phyloP scores from a whole-genome alignment of 1,284 basidiomycete species.

The Phellinidium pouzarii region DNA sequence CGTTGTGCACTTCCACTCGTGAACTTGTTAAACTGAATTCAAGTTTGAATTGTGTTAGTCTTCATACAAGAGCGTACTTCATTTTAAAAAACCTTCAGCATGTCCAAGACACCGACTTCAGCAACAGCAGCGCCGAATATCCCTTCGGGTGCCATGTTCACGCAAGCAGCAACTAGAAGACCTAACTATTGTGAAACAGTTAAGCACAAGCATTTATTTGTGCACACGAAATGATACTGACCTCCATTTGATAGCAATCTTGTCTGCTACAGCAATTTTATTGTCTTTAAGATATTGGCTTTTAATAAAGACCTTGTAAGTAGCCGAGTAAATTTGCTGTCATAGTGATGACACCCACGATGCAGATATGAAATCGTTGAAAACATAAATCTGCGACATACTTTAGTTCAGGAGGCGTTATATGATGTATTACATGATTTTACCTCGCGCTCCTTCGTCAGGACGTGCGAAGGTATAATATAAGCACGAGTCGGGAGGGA shows the following conservation, averaged over 20 bases:
- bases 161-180: conserved; percentile 71
- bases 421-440: no score
- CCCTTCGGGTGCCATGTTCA: conserved; percentile 73
- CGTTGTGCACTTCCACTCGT: conserved; percentile 77
- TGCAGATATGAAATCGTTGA: conserved; percentile 78
- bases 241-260: conserved; percentile 80
- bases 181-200: conserved; percentile 34
- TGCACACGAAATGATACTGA: conserved; percentile 23
- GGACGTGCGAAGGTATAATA: no score
- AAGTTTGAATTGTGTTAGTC: neutral
- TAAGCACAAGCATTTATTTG: no score
- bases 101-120: conserved; percentile 77
- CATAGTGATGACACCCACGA: conserved; percentile 40
- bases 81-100: conserved; percentile 55
- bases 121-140: conserved; percentile 76
- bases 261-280: conserved; percentile 64
- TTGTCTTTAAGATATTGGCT: conserved; percentile 69
- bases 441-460: conserved; percentile 65
- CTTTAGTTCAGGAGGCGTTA: conserved; percentile 17
- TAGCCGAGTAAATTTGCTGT: neutral
- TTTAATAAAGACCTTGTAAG: neutral
- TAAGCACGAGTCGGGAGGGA: no score
- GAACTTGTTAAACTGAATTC: conserved; percentile 72
- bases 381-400: conserved; percentile 55
- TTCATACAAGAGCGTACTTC: conserved; percentile 3